Evolutionary conservation across 2,329 filamentous ascomycete species (phyloP).

Genomic region (Chrysoporthe austroafricana): DNA sequence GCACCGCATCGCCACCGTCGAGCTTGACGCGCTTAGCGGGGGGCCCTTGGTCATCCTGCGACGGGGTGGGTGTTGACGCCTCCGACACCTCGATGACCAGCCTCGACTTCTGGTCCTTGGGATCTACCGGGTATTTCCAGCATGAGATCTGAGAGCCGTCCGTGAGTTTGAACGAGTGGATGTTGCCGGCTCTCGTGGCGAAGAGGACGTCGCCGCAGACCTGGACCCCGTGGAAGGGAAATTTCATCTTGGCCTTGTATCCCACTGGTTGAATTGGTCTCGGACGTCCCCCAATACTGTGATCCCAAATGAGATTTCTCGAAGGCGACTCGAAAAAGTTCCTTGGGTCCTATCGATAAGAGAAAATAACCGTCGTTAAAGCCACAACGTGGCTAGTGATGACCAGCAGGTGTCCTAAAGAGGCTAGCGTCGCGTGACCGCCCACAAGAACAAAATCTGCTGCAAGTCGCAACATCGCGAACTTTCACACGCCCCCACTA

Average conservation of each 20-base stretch:
- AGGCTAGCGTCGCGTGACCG: neutral
- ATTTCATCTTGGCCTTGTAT: slow-evolving; percentile 41
- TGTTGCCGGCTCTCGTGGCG: slow-evolving; percentile 72
- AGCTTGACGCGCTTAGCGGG: slow-evolving; percentile 37
- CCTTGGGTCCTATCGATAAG: slow-evolving; percentile 12
- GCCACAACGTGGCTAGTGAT: neutral
- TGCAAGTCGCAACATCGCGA: slow-evolving; percentile 2
- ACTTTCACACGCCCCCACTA: slow-evolving; percentile 5
- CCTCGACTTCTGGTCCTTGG: slow-evolving; percentile 36
- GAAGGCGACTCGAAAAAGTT: neutral
- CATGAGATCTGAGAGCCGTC: slow-evolving; percentile 61
- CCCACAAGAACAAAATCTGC: slow-evolving; percentile 27
- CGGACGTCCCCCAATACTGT: neutral
- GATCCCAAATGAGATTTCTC: neutral
- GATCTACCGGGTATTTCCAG: slow-evolving; percentile 58
- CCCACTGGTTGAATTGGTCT: neutral
- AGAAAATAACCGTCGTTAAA: neutral
- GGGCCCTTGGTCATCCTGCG: slow-evolving; percentile 26
- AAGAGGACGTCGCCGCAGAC: slow-evolving; percentile 64
- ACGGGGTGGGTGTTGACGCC: slow-evolving; percentile 14
- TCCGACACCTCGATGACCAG: slow-evolving; percentile 21
- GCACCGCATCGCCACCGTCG: slow-evolving; percentile 28
- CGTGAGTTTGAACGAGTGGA: slow-evolving; percentile 68
- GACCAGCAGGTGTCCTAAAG: neutral
- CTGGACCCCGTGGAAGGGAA: slow-evolving; percentile 69